Conservation (phyloP, 1,139 yeast species). For the Tardiomyces depauwii region DNA sequence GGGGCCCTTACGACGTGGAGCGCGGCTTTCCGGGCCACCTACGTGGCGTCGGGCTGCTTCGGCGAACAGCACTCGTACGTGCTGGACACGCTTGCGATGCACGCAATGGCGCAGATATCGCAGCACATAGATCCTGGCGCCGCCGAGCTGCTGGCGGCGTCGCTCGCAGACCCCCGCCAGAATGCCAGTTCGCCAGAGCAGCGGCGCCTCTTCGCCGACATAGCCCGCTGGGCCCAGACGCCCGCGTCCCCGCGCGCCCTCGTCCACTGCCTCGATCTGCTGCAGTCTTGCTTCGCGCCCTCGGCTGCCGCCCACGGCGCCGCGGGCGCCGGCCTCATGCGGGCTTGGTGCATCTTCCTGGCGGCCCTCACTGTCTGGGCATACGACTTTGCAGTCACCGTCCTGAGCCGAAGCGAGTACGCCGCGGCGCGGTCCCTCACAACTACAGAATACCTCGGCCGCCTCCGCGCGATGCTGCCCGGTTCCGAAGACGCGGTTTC, state of each 20-base stretch:
- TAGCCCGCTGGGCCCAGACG: conserved; percentile 6
- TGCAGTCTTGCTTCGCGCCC: conserved; percentile 16
- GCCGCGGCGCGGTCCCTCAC: not conserved
- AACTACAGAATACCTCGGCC: not conserved
- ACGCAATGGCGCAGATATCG: conserved; percentile 16
- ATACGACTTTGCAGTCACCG: conserved; percentile 7
- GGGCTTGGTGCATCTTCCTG: conserved; percentile 17
- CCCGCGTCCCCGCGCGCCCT: conserved; percentile 9
- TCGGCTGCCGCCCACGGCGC: too few species aligned
- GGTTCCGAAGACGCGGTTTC: not conserved
- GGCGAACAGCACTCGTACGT: conserved; percentile 17
- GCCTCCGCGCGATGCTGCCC: not conserved
- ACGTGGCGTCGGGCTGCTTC: conserved; percentile 13
- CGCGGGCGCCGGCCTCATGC: conserved; percentile 17
- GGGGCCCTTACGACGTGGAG: conserved; percentile 17
- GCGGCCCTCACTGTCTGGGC: conserved; percentile 16
- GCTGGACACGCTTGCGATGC: conserved; percentile 16
- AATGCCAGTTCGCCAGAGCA: conserved; percentile 1
- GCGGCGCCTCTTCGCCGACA: not conserved
- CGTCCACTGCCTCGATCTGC: conserved; percentile 15
- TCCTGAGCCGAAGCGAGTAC: not conserved
- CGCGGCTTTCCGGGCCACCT: conserved; percentile 12
- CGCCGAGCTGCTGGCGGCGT: conserved; percentile 10
- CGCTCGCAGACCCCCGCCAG: conserved; percentile 8
- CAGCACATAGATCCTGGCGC: conserved; percentile 3